Evolutionary conservation across 2,329 filamentous ascomycete species (phyloP).

Genomic region (Exophiala bonariae): DNA sequence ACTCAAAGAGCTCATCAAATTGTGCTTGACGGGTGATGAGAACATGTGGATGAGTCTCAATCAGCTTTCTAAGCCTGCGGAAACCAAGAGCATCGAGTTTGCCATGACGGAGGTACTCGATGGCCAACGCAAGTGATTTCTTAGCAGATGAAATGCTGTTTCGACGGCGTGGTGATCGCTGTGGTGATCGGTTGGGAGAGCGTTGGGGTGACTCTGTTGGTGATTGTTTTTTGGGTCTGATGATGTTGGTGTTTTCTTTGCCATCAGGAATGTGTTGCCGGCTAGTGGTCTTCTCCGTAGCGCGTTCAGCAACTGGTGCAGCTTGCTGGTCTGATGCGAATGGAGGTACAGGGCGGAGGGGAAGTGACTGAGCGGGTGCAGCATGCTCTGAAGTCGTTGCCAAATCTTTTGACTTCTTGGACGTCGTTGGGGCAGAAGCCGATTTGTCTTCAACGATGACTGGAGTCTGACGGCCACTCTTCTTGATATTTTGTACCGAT

Average conservation of each 20-base stretch:
- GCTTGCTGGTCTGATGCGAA: slow-evolving; percentile 6
- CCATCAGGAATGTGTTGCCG: slow-evolving; percentile 15
- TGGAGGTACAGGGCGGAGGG: slow-evolving; percentile 6
- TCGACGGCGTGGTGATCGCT: slow-evolving; percentile 11
- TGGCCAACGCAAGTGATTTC: slow-evolving; percentile 16
- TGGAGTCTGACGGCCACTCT: slow-evolving; percentile 7
- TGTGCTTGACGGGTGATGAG: slow-evolving; percentile 23
- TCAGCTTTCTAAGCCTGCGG: slow-evolving; percentile 24
- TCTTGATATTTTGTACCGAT: background rate
- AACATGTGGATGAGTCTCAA: slow-evolving; percentile 19
- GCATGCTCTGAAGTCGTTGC: background rate
- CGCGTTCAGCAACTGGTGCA: slow-evolving; percentile 3
- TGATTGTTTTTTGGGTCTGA: slow-evolving; percentile 11
- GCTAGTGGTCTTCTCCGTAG: slow-evolving; percentile 1
- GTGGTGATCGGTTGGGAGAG: slow-evolving; percentile 13
- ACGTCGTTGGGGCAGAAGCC: slow-evolving; percentile 7
- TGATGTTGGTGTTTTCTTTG: slow-evolving; percentile 25
- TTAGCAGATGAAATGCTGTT: slow-evolving; percentile 21
- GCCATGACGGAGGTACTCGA: slow-evolving; percentile 19
- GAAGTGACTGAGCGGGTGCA: slow-evolving; percentile 2
- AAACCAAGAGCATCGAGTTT: slow-evolving; percentile 23
- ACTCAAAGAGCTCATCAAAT: slow-evolving; percentile 23
- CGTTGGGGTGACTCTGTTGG: slow-evolving; percentile 6
- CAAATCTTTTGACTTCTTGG: background rate
- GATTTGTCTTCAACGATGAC: slow-evolving; percentile 10